Percentiles rank a stretch among this genome's conserved stretches.
Evolutionary conservation across 345 rosid genomes (phyloP).

Genomic region (Salix caprea): DNA sequence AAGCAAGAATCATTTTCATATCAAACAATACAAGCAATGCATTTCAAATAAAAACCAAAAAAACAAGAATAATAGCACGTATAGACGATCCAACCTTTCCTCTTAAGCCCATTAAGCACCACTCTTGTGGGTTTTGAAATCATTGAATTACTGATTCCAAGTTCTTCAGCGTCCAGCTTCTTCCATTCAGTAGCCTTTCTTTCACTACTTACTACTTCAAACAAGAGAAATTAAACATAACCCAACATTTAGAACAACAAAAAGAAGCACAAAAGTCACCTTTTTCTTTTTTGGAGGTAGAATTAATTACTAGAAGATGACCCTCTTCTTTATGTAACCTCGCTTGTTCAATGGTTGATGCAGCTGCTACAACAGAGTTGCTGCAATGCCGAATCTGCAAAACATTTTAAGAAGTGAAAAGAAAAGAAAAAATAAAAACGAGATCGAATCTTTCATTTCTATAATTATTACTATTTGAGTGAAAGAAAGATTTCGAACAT

Average conservation of each 20-base stretch:
- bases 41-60: background rate
- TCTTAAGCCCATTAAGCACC: conserved; percentile 56
- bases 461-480: background rate
- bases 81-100: conserved; percentile 33
- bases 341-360: background rate
- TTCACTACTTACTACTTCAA: conserved; percentile 3
- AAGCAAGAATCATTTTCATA: background rate
- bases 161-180: conserved; percentile 42
- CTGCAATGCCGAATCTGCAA: background rate
- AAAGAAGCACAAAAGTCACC: background rate
- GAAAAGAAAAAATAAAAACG: background rate
- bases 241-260: background rate
- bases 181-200: conserved; percentile 38
- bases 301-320: background rate
- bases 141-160: conserved; percentile 46
- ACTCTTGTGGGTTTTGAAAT: conserved; percentile 41
- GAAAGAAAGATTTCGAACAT: background rate
- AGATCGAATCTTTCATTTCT: background rate
- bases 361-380: background rate
- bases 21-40: background rate
- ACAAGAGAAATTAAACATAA: background rate
- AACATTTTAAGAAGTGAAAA: background rate
- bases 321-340: background rate
- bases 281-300: background rate
- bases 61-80: background rate